These are phyloP conservation scores for Lagenidium giganteum DNA, from an alignment of 352 stramenopile species.

Conservation along the genomic window DNA sequence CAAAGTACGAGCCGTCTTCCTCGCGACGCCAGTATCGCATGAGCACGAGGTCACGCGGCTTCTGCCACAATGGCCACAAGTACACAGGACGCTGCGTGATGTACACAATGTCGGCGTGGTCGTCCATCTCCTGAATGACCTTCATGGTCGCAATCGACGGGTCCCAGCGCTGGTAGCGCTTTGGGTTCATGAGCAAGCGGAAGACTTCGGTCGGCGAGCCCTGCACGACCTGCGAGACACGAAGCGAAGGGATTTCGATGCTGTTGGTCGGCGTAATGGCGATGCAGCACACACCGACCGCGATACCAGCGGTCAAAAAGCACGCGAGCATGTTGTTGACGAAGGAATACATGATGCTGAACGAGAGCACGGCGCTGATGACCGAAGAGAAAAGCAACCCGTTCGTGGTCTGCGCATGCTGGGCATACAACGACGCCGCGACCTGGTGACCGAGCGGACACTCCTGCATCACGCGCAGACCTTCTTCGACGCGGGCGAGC, in stretches of 20 bases:
- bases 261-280: constrained; percentile 62
- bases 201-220: constrained; percentile 83
- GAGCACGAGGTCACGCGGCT: constrained; percentile 78
- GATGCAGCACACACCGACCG: constrained; percentile 61
- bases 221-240: constrained; percentile 81
- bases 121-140: constrained; percentile 81
- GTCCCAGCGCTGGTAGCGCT: constrained; percentile 82
- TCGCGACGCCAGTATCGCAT: constrained; percentile 87
- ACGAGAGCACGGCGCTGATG: constrained; percentile 63
- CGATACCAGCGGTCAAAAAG: constrained; percentile 58
- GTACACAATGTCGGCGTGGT: constrained; percentile 88
- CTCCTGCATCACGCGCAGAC: constrained; percentile 83
- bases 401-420: constrained; percentile 76
- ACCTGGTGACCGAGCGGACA: constrained; percentile 77
- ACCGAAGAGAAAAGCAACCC: constrained; percentile 60
- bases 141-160: constrained; percentile 73
- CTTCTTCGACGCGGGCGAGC: constrained; percentile 77
- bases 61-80: constrained; percentile 84
- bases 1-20: constrained; percentile 86
- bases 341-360: constrained; percentile 87
- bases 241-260: constrained; percentile 81
- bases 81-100: constrained; percentile 80
- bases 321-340: constrained; percentile 77
- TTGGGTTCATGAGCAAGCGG: constrained; percentile 78
- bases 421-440: constrained; percentile 70